phyloP scores from a whole-genome alignment of 1,139 yeast species.

The Nadsonia starkeyi-henricii region DNA sequence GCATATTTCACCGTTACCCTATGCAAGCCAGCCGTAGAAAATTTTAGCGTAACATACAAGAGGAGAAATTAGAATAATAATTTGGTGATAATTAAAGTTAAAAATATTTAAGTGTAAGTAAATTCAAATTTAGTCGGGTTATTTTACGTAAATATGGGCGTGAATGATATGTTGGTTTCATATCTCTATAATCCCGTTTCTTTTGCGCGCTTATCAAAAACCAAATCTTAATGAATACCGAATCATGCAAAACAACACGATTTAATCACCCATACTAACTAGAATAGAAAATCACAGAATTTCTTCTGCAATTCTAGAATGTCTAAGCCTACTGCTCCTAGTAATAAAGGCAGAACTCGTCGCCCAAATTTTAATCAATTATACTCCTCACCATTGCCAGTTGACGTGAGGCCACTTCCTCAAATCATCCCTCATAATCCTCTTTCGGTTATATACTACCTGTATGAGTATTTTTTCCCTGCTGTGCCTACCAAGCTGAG shows the following conservation, averaged over 20 bases:
- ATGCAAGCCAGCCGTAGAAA: too few relatives aligned
- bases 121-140: not conserved
- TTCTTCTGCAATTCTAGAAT: not conserved
- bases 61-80: too few relatives aligned
- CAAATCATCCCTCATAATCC: slow-evolving; percentile 26
- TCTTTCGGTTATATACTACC: slow-evolving; percentile 21
- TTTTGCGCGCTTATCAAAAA: too few relatives aligned
- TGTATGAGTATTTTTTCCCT: slow-evolving; percentile 20
- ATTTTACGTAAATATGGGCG: too few relatives aligned
- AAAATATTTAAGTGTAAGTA: slow-evolving; percentile 11
- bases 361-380: slow-evolving; percentile 24
- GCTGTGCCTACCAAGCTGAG: slow-evolving; percentile 25
- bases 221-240: too few relatives aligned
- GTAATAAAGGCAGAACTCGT: slow-evolving; percentile 5
- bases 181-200: too few relatives aligned
- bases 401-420: slow-evolving; percentile 27
- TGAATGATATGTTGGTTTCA: too few relatives aligned
- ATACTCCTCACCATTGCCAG: slow-evolving; percentile 33
- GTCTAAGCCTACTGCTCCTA: not conserved
- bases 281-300: slow-evolving; percentile 7
- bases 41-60: too few relatives aligned
- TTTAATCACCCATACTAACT: too few relatives aligned
- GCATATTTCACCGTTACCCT: too few relatives aligned
- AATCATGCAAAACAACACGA: too few relatives aligned
- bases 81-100: too few relatives aligned